Conservation (phyloP, 1,284 basidiomycete genomes). For the Ustilago loliicola region DNA sequence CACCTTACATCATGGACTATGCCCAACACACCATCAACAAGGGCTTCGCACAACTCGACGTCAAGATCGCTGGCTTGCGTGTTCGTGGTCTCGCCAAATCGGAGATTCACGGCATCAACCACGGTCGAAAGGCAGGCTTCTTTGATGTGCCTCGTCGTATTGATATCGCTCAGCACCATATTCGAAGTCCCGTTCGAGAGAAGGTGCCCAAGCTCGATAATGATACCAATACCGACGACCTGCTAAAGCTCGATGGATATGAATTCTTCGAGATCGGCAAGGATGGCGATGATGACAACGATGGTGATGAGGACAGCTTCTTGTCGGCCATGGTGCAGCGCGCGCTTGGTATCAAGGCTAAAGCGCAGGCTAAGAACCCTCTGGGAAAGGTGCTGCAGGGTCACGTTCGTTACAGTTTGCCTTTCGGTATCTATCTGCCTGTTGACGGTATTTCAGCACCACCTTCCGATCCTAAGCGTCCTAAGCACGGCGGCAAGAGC, state of each 20-base stretch:
- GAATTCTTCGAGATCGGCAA: slow-evolving; percentile 65
- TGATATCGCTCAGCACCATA: slow-evolving; percentile 47
- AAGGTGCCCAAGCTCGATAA: slow-evolving; percentile 52
- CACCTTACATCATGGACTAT: slow-evolving; percentile 56
- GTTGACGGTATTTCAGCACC: slow-evolving; percentile 27
- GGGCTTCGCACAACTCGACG: slow-evolving; percentile 54
- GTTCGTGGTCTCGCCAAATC: slow-evolving; percentile 57
- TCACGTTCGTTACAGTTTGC: slow-evolving; percentile 60
- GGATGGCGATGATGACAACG: slow-evolving; percentile 22
- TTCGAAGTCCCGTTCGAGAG: slow-evolving; percentile 52
- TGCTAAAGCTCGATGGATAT: slow-evolving; percentile 61
- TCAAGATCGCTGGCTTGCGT: slow-evolving; percentile 56
- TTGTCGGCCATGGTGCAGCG: slow-evolving; percentile 33
- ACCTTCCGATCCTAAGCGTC: slow-evolving; percentile 21
- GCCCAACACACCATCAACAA: slow-evolving; percentile 53
- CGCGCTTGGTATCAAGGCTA: slow-evolving; percentile 62
- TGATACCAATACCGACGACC: slow-evolving; percentile 45
- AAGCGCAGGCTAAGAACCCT: slow-evolving; percentile 60
- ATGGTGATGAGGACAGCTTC: slow-evolving; percentile 12
- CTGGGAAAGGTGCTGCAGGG: slow-evolving; percentile 60
- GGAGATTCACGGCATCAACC: slow-evolving; percentile 46
- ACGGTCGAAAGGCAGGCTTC: slow-evolving; percentile 46
- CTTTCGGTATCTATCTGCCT: slow-evolving; percentile 63
- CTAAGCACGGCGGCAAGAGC: slow-evolving; percentile 30
- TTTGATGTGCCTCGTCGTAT: slow-evolving; percentile 58